phyloP scores from a whole-genome alignment of 768 basidiomycete species.

The Boletus tomentosulus region DNA sequence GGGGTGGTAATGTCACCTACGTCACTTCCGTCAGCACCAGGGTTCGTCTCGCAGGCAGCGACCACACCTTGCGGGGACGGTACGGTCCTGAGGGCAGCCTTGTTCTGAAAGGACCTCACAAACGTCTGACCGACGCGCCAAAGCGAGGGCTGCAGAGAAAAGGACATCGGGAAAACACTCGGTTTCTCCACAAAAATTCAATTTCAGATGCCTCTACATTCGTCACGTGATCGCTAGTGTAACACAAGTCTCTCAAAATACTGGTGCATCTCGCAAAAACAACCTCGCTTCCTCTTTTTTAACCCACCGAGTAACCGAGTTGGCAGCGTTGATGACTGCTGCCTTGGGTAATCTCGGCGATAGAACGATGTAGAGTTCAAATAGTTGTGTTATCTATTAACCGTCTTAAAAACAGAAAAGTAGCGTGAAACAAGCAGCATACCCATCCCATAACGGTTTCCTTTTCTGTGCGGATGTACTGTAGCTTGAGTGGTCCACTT shows the following conservation, averaged over 20 bases:
- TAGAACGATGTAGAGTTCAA: conserved; percentile 84
- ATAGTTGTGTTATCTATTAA: conserved; percentile 82
- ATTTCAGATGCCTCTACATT: background rate
- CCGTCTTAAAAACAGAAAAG: background rate
- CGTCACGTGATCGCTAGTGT: conserved; percentile 18
- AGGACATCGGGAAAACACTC: conserved; percentile 19
- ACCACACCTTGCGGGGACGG: conserved; percentile 23
- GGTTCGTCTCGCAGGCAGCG: background rate
- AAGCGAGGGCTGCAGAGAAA: conserved; percentile 17
- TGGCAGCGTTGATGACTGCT: conserved; percentile 83
- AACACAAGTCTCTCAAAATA: conserved; percentile 49
- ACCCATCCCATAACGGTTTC: conserved; percentile 97
- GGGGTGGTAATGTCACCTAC: conserved; percentile 53
- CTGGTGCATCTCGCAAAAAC: conserved; percentile 86
- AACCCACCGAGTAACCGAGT: conserved; percentile 86
- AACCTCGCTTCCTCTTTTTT: conserved; percentile 79
- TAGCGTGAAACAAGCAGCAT: conserved; percentile 23
- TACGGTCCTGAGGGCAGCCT: conserved; percentile 16
- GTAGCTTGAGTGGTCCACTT: conserved; percentile 73
- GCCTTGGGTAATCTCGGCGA: conserved; percentile 85
- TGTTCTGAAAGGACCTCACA: conserved; percentile 32
- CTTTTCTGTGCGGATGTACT: conserved; percentile 79
- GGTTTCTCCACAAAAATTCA: background rate
- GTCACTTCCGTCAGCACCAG: conserved; percentile 5
- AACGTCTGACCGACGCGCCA: conserved; percentile 16